Evolutionary conservation across 2,329 filamentous ascomycete species (phyloP).

Genomic region (Colletotrichum horii): DNA sequence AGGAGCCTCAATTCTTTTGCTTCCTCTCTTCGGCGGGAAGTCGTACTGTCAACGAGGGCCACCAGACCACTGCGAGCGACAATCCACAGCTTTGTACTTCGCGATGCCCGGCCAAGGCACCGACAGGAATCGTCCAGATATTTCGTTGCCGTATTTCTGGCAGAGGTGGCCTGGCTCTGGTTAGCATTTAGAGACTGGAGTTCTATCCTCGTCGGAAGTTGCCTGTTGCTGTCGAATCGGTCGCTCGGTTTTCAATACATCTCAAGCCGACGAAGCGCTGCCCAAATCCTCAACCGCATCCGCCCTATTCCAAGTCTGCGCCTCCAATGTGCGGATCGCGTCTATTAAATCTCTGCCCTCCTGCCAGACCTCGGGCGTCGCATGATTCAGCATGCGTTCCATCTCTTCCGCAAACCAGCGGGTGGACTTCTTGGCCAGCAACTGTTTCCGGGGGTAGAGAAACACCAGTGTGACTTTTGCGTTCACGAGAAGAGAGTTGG

Average conservation of each 20-base stretch:
- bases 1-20: neutral
- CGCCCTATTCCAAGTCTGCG: slow-evolving; percentile 73
- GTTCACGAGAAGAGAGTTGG: neutral
- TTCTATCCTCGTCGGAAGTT: neutral
- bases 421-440: too few relatives aligned
- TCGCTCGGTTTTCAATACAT: neutral
- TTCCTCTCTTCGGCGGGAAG: neutral
- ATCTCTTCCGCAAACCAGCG: neutral
- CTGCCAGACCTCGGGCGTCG: neutral
- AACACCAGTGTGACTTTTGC: neutral
- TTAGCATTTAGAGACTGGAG: neutral
- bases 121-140: neutral
- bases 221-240: neutral
- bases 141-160: neutral
- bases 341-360: neutral
- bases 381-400: neutral
- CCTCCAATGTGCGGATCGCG: slow-evolving; percentile 67
- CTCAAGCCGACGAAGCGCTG: slow-evolving; percentile 29
- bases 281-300: slow-evolving; percentile 77
- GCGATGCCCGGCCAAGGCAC: neutral
- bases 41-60: neutral
- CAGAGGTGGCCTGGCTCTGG: neutral
- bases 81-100: neutral
- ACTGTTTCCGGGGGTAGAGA: neutral
- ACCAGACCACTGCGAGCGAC: neutral